phyloP scores from a whole-genome alignment of 345 rosid genomes.

The Eucalyptus paniculata region DNA sequence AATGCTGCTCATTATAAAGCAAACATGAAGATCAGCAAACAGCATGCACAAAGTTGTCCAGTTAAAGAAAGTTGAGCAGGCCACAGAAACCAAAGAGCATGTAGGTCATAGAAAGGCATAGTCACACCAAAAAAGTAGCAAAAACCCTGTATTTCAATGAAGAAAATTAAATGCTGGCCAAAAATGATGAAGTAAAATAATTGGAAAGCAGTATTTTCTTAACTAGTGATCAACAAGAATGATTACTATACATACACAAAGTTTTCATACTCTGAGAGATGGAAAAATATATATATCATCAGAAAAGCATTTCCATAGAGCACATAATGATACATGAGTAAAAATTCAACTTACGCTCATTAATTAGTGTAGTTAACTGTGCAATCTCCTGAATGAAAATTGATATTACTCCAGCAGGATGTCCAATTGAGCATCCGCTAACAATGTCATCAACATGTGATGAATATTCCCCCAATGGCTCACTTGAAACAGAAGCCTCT shows the following conservation, averaged over 20 bases:
- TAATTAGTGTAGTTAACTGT: constrained; percentile 22
- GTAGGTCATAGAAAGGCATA: background rate
- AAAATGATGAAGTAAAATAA: background rate
- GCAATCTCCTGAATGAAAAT: constrained; percentile 35
- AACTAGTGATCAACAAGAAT: background rate
- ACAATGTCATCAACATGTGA: constrained; percentile 7
- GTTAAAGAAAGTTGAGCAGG: background rate
- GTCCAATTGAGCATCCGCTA: constrained; percentile 55
- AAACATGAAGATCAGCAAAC: background rate
- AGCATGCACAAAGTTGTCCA: background rate
- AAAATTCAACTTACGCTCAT: constrained; percentile 33
- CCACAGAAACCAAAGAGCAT: background rate
- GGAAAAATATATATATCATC: background rate
- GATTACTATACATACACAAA: background rate
- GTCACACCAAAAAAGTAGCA: background rate
- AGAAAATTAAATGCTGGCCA: background rate
- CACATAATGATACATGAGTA: background rate
- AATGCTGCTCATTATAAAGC: background rate
- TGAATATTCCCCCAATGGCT: constrained; percentile 15
- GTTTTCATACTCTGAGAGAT: background rate
- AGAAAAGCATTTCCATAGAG: background rate
- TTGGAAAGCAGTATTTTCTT: background rate
- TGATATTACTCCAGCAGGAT: constrained; percentile 50
- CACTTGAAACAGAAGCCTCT: constrained; percentile 17
- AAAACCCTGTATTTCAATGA: background rate